Evolutionary conservation across 2,329 filamentous ascomycete genomes (phyloP), one percentile per base, ranked within the genome.

Genomic region (Claviceps capensis): DNA sequence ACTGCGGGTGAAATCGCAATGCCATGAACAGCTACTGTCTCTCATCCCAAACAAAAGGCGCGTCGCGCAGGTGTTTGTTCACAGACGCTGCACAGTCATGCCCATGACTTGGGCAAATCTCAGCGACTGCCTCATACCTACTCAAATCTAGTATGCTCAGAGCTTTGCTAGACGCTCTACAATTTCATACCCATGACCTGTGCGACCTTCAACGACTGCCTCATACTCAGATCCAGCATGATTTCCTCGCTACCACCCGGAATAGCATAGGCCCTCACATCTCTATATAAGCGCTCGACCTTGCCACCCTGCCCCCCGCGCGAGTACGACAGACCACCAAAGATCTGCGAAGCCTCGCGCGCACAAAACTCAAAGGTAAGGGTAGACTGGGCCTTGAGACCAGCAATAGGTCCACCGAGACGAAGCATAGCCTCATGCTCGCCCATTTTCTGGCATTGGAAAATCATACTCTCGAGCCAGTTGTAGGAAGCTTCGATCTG

Each of bases 361-460:
- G 93, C 93, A 71, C 93, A 98, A 76, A 94, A 97, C 73, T 98
- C 93, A 62, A 97, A 98, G 0, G 90, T 96, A 2, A 88, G 79
- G 2, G 93, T 98, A 43, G 86, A 78, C 69, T 98, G 93, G 1
- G 93, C 93, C 74, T 98, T 98, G 62, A 97, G 78, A 38, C 86
- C 78, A 49, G 93, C 93, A 66, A 97, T 97, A 57, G 91, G 87
- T 38, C 93, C 93, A 46, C 93, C 93, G 7, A 98, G 85, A 61
- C 90, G 87, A 62, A 97, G 75, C 88, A 96, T 97, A 54, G 91
- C 91, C 72, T 97, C 88, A 49, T 85, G 89, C 67, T 97, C 89
- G 57, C 82, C 82, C 91, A 97, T 97, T 70, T 82, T 82, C 70
- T 89, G 73, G 73, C 88, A 93, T 72, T 98, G 93, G 75, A 82